These are phyloP conservation scores for Globisporangium uncinulatum DNA, from an alignment of 352 stramenopile species.

Conservation along the genomic window DNA sequence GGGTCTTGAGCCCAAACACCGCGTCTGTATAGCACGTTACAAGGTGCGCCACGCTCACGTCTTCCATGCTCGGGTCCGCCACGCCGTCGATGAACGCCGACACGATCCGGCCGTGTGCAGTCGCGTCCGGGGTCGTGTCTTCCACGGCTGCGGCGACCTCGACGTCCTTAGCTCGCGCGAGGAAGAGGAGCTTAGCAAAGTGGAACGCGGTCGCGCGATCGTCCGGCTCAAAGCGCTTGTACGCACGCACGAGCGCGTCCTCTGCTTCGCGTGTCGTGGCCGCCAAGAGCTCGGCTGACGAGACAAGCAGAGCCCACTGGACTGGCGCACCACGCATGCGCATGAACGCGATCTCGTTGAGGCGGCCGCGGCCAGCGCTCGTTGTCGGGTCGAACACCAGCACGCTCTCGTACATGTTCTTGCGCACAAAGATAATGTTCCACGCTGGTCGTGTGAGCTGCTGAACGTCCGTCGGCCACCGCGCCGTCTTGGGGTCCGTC, in stretches of 20 bases:
- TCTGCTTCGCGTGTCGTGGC: conserved; percentile 35
- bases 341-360: conserved; percentile 66
- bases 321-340: conserved; percentile 65
- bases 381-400: conserved; percentile 64
- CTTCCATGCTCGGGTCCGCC: too few relatives aligned
- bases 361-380: conserved; percentile 30
- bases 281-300: conserved; percentile 61
- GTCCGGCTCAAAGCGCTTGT: conserved; percentile 29
- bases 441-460: conserved; percentile 48
- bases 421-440: conserved; percentile 82
- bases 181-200: conserved; percentile 73
- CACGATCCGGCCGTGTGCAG: too few relatives aligned
- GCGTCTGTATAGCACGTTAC: conserved; percentile 50
- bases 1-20: conserved; percentile 25
- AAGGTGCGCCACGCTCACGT: too few relatives aligned
- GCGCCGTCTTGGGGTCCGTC: conserved; percentile 41
- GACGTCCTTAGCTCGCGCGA: conserved; percentile 51
- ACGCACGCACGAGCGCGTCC: conserved; percentile 29
- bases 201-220: conserved; percentile 64
- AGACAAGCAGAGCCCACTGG: conserved; percentile 71
- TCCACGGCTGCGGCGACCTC: background rate
- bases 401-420: conserved; percentile 86
- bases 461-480: conserved; percentile 46
- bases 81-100: too few relatives aligned
- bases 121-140: too few relatives aligned